A percentile compares a stretch with the other conserved stretches of the same genome.
Conservation (phyloP, 352 stramenopile genomes). For the Peronospora belbahrii region DNA sequence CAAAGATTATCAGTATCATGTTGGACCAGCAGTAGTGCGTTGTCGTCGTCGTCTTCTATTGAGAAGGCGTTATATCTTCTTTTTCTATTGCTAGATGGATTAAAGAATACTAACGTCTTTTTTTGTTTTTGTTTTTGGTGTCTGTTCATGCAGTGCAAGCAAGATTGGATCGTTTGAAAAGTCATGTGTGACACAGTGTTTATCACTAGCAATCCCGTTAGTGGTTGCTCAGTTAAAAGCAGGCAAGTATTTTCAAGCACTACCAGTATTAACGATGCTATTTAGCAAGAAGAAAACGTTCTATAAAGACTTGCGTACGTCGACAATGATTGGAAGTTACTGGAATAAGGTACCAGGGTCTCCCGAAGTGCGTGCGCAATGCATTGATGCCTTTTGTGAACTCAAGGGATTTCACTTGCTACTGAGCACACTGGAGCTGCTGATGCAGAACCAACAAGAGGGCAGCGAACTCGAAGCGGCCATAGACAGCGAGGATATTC, state of each 20-base stretch:
- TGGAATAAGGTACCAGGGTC: constrained; percentile 83
- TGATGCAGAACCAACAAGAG: constrained; percentile 45
- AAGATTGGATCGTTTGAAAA: constrained; percentile 86
- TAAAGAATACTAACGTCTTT: constrained; percentile 1
- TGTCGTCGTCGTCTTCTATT: background rate
- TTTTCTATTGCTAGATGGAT: no score
- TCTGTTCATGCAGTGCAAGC: constrained; percentile 41
- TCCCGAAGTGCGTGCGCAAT: constrained; percentile 76
- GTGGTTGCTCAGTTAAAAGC: constrained; percentile 69
- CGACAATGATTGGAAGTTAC: constrained; percentile 83
- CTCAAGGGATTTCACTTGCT: constrained; percentile 72
- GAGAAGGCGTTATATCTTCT: no score
- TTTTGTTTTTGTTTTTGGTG: constrained; percentile 1
- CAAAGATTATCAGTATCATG: constrained; percentile 85
- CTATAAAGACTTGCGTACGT: constrained; percentile 84
- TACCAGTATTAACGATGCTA: constrained; percentile 72
- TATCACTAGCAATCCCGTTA: constrained; percentile 56
- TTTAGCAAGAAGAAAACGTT: constrained; percentile 88
- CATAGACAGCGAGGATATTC: constrained; percentile 76
- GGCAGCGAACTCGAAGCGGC: constrained; percentile 39
- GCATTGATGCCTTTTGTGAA: constrained; percentile 77
- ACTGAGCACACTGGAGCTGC: constrained; percentile 60
- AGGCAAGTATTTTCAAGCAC: constrained; percentile 49
- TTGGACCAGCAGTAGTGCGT: constrained; percentile 85
- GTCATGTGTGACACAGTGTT: constrained; percentile 72